Evolutionary conservation across 495 filamentous ascomycete genomes (phyloP), one percentile per base, ranked within the genome.

Genomic region (Cairneyella variabilis): DNA sequence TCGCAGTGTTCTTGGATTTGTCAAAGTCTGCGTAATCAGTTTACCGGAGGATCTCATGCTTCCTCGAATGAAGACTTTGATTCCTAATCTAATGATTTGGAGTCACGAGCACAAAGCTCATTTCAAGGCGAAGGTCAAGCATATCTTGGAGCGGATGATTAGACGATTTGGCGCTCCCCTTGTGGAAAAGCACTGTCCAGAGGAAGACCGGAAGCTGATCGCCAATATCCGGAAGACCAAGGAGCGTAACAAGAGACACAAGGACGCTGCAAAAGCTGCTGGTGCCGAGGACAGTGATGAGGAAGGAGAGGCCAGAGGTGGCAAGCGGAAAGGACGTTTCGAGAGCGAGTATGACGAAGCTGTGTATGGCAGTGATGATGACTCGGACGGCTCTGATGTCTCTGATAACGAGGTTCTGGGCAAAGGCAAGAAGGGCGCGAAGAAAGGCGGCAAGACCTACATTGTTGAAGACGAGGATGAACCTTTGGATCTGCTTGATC

Each of bases 61-160:
- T 23, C 83, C 89, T 14, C 79, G 89, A 26, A 77, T 98, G 28
- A 65, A 70, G 22, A 78, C 82, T 1, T 74, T 97, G 47, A 78
- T 98, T 20, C 88, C 91, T 18, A 95, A 92, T 67, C 72, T 97
- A 9, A 88, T 97, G 83, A 83, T 87, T 17, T 98, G 93, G 93
- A 90, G 86, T 61, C 90, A 96, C 69, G 93, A 98, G 68, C 95
- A 98, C 73, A 97, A 95, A 71, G 90, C 88, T 14, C 90, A 93
- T 62, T 90, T 97, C 66, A 87, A 89, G 56, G 84, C 89, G 25
- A 97, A 97, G 75, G 90, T 98, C 49, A 97, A 96, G 80, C 90
- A 96, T 62, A 96, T 98, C 57, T 68, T 97, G 25, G 93, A 98
- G 70, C 82, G 93, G 25, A 89, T 96, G 75, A 83, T 97, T 22